phyloP scores from a whole-genome alignment of 306 rosid genomes.

The Boehmeria nivea region DNA sequence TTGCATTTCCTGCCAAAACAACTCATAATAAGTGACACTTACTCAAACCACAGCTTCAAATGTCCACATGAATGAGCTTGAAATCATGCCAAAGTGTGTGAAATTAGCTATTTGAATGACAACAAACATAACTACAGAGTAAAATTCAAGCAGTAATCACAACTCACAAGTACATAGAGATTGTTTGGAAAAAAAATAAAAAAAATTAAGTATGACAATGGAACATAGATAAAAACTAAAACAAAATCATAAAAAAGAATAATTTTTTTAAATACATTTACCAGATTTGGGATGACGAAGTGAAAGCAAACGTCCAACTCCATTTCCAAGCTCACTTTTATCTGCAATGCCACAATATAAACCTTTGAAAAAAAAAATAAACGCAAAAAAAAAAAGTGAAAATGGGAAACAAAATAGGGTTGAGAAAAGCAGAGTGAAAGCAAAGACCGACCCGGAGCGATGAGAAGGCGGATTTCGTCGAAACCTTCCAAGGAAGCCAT shows the following conservation, averaged over 20 bases:
- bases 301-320: slow-evolving; percentile 38
- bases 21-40: too few relatives aligned
- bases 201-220: too few relatives aligned
- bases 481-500: slow-evolving; percentile 65
- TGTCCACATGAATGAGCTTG: too few relatives aligned
- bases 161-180: too few relatives aligned
- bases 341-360: slow-evolving; percentile 31
- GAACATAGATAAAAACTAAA: too few relatives aligned
- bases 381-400: neutral
- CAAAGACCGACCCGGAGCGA: slow-evolving; percentile 56
- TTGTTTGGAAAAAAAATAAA: too few relatives aligned
- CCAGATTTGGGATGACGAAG: slow-evolving; percentile 90
- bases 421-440: neutral
- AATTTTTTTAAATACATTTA: slow-evolving; percentile 6
- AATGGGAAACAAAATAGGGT: neutral
- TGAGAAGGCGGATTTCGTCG: slow-evolving; percentile 64
- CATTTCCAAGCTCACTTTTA: slow-evolving; percentile 42
- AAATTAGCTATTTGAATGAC: too few relatives aligned
- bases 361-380: neutral
- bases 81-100: too few relatives aligned
- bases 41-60: too few relatives aligned
- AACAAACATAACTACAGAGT: too few relatives aligned
- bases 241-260: neutral
- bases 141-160: too few relatives aligned
- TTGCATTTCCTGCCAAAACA: slow-evolving; percentile 60